A percentile compares a stretch with the other conserved stretches of the same genome.
Conservation (phyloP, 2,329 filamentous ascomycete species). For the Phaeosphaeriaceae sp. region DNA sequence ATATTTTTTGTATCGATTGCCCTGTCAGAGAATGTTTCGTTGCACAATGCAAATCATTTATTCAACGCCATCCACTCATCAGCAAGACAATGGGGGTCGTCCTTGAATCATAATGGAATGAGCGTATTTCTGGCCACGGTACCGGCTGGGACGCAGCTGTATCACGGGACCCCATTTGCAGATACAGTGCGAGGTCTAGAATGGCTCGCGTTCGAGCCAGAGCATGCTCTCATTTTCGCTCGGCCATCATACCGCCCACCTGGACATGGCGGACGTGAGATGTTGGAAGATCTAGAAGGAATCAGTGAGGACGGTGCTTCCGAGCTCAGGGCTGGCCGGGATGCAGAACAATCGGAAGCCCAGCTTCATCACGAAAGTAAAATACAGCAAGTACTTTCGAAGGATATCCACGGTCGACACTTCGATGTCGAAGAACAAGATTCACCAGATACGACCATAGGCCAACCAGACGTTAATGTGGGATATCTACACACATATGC, state of each 20-base stretch:
- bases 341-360: not conserved
- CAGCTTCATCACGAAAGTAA: not conserved
- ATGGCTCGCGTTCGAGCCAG: slow-evolving; percentile 80
- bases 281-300: not conserved
- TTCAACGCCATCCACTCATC: slow-evolving; percentile 78
- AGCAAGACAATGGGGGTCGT: slow-evolving; percentile 77
- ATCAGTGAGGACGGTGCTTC: not conserved
- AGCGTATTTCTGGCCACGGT: slow-evolving; percentile 72
- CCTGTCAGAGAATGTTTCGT: slow-evolving; percentile 6
- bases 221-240: slow-evolving; percentile 75
- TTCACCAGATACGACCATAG: not conserved
- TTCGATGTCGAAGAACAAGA: not conserved
- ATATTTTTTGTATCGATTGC: not conserved
- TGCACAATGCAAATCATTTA: slow-evolving; percentile 66
- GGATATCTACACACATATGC: slow-evolving; percentile 75
- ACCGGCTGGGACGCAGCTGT: slow-evolving; percentile 70
- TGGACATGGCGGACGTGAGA: not conserved
- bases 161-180: slow-evolving; percentile 66
- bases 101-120: slow-evolving; percentile 78
- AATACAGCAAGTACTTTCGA: not conserved
- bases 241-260: slow-evolving; percentile 19
- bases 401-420: not conserved
- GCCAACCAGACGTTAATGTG: not conserved
- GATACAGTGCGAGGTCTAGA: slow-evolving; percentile 64
- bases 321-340: not conserved